phyloP scores from a whole-genome alignment of 805 yeast species.

The Monosporozyma siamensis region DNA sequence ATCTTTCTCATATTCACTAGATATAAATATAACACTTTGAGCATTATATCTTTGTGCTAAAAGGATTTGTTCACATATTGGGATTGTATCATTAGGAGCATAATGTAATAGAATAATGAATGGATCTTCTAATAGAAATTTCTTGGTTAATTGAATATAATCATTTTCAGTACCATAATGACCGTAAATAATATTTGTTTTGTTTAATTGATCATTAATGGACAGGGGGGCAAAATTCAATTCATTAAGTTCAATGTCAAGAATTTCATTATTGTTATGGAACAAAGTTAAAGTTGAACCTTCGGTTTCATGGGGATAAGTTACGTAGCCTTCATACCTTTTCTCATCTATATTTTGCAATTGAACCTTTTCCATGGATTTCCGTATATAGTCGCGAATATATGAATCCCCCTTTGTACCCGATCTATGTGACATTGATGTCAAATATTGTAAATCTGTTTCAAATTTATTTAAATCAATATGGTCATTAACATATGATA shows the following conservation, averaged over 20 bases:
- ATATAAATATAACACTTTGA: slow-evolving; percentile 58
- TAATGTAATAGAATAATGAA: slow-evolving; percentile 52
- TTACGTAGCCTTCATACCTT: slow-evolving; percentile 46
- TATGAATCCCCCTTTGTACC: slow-evolving; percentile 82
- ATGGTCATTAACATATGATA: slow-evolving; percentile 36
- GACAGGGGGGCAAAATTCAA: slow-evolving; percentile 62
- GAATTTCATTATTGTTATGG: slow-evolving; percentile 16
- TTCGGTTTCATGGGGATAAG: slow-evolving; percentile 44
- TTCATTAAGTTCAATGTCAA: slow-evolving; percentile 19
- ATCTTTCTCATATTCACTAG: slow-evolving; percentile 30
- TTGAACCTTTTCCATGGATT: slow-evolving; percentile 47
- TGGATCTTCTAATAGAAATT: slow-evolving; percentile 24
- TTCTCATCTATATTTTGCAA: slow-evolving; percentile 32
- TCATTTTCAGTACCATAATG: slow-evolving; percentile 58
- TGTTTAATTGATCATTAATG: slow-evolving; percentile 41
- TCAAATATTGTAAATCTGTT: slow-evolving; percentile 56
- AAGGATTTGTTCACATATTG: slow-evolving; percentile 41
- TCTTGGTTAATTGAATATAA: slow-evolving; percentile 31
- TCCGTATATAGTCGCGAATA: slow-evolving; percentile 54
- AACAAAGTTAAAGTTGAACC: slow-evolving; percentile 23
- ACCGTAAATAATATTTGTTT: slow-evolving; percentile 48
- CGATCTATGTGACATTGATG: slow-evolving; percentile 71
- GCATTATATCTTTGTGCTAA: slow-evolving; percentile 50
- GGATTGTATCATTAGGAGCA: slow-evolving; percentile 34
- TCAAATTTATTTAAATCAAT: slow-evolving; percentile 51